Conservation (phyloP, 2,329 filamentous ascomycete species). For the Ceratocystis colombiana region DNA sequence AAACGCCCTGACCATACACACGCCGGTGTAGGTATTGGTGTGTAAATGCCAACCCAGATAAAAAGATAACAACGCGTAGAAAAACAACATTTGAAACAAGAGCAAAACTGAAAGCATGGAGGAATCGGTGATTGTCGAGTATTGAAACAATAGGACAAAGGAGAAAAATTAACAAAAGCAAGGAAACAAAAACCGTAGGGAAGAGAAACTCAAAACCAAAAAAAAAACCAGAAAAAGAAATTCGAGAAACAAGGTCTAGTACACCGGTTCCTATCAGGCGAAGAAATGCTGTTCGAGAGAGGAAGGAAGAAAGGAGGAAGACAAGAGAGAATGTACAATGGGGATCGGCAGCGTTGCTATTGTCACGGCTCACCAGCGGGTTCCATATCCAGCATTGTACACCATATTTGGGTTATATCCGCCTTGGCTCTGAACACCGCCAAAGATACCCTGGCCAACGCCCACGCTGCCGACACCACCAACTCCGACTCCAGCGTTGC, state of each 20-base stretch:
- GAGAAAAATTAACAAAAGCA: slow-evolving; percentile 13
- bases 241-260: slow-evolving; percentile 23
- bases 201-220: slow-evolving; percentile 26
- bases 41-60: slow-evolving; percentile 14
- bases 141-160: background rate
- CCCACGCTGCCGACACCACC: slow-evolving; percentile 24
- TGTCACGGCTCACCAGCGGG: slow-evolving; percentile 22
- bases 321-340: background rate
- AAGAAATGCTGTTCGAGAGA: slow-evolving; percentile 20
- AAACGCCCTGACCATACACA: slow-evolving; percentile 21
- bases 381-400: slow-evolving; percentile 40
- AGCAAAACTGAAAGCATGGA: slow-evolving; percentile 28
- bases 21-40: slow-evolving; percentile 18
- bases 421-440: slow-evolving; percentile 78
- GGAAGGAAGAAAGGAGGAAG: background rate
- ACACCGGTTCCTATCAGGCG: background rate
- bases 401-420: slow-evolving; percentile 85
- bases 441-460: slow-evolving; percentile 71
- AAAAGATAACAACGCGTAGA: slow-evolving; percentile 17
- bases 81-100: slow-evolving; percentile 22
- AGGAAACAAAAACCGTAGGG: slow-evolving; percentile 26
- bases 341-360: background rate
- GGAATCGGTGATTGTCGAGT: background rate
- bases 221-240: slow-evolving; percentile 28
- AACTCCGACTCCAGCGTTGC: slow-evolving; percentile 54